Evolutionary conservation across 371 early-diverging fungal genomes (phyloP), one percentile per base, ranked within the genome.

Genomic region (Actinomucor elegans): DNA sequence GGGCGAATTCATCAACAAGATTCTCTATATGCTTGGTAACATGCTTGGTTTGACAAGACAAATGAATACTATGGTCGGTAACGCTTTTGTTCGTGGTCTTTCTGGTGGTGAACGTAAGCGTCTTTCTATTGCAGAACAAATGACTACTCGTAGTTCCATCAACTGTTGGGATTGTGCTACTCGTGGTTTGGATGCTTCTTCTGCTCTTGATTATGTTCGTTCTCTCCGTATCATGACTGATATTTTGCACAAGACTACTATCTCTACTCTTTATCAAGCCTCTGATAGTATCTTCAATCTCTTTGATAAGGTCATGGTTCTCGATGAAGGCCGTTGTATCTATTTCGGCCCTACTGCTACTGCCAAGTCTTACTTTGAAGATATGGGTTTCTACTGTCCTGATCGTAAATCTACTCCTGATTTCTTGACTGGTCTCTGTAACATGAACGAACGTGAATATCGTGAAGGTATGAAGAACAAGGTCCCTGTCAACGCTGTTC

Each of bases 111-210:
- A 81, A 70, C 73, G 84, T 61, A 90, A 91, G 79, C 80, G 93
- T 61, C 69, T 86, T 21, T 72, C 80, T 10, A 87, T 90, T 52
- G 90, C 86, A 27, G 83, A 83, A 64, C 90, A 94, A 68, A 79
- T 93, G 21, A 73, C 90, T 8, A 77, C 86, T 36, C 74, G 74
- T 53, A 80, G 87, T 26, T 67, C 77, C 14, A 71, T 88, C 47
- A 78, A 85, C 34, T 75, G 89, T 47, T 81, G 88, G 76, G 91
- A 92, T 61, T 88, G 88, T 46, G 80, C 87, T 33, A 88, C 88
- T n/a, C 81, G 80, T 49, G 92, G 93, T 46, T 59, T 94, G n/a
- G 94, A 94, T 72, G 79, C 88, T n/a, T 83, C 88, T 45, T 88
- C 87, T 29, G 91, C 93, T 43, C 71, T 86, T 15, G 84, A 85